These are phyloP conservation scores for Puccinellia tenuiflora DNA, from an alignment of 176 grass and related monocot genomes.

Conservation along the genomic window DNA sequence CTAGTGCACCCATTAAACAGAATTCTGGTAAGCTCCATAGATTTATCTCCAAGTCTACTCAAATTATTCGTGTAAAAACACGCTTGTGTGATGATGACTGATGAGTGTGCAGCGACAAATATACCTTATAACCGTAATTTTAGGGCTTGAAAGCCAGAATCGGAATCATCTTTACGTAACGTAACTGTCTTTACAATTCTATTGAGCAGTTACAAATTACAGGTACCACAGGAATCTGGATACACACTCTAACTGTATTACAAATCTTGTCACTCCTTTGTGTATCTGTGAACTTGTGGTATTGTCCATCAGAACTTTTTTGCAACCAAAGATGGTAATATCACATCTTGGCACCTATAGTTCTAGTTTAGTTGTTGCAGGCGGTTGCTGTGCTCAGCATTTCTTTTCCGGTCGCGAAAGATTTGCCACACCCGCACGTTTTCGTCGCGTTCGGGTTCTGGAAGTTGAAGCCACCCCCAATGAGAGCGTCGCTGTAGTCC, in stretches of 20 bases:
- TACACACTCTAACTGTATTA: conserved; percentile 9
- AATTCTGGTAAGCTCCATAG: background rate
- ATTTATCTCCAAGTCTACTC: background rate
- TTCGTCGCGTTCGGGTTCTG: conserved; percentile 93
- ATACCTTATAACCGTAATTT: background rate
- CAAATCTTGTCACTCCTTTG: background rate
- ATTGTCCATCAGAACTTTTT: background rate
- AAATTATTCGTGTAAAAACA: background rate
- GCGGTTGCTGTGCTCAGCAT: conserved; percentile 42
- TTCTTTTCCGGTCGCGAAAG: conserved; percentile 63
- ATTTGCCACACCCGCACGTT: conserved; percentile 95
- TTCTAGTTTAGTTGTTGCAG: conserved; percentile 50
- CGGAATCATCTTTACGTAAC: background rate
- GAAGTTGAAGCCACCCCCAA: conserved; percentile 84
- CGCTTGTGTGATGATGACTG: background rate
- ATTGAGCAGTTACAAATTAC: conserved; percentile 7
- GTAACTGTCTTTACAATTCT: conserved; percentile 22
- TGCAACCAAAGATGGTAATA: background rate
- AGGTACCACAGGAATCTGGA: background rate
- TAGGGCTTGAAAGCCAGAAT: background rate
- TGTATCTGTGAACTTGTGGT: conserved; percentile 8
- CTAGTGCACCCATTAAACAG: background rate
- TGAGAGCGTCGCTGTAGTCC: conserved; percentile 84
- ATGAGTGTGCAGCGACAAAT: background rate
- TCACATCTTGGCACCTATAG: background rate